Base-by-base conservation (phyloP, 352 stramenopile genomes). In the Thraustochytrium sp. region DNA sequence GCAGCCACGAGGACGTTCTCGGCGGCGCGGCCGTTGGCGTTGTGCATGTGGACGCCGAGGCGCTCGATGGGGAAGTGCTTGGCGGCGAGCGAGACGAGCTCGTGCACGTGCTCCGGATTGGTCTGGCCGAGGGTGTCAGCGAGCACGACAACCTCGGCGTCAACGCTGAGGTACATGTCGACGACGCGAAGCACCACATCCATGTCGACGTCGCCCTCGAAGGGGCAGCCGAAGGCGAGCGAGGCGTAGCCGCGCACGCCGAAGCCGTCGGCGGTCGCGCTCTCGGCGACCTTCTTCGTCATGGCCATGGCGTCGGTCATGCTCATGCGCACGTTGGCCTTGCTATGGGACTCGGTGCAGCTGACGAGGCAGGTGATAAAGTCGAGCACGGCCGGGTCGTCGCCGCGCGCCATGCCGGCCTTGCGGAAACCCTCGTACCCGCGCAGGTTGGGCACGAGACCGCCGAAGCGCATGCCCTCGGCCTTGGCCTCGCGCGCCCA, bases 291-390 rank as follows among this genome's bases (percentile, higher is more conserved):
- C 56, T 84, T 48, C 18, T 18, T 18, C 18, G 55, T 84, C 29
- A 56, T 76, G 13, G 31, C 59, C 55, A 84, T 31, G 34, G 55
- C 55, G 18, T 84, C 40, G 76, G 23, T 56, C 11, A 84, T 48
- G 36, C 34, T 48, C 75, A 84, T 84, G 21, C 61, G 40, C 3
- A 84, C 75, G 46, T 84, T 84, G 55, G 75, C 75, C 36, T 83
- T 48, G 40, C 75, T 84, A 26, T 84, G 75, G 5, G 75, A 84
- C 44, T 84, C 75, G 23, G 75, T 84, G 75, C 75, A 84, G 61
- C 75, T 84, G 36, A 80, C 61, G 11, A 84, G 36, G 49, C 38
- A 56, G 2, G 49, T 54, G 42, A 84, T 59, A 37, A 54, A 68
- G 49, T 84, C 75, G 16, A 84, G 61, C 38, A 83, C 55, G n/a